Evolutionary conservation across 177 flowering plant genomes (phyloP).

Genomic region (Telopea speciosissima): DNA sequence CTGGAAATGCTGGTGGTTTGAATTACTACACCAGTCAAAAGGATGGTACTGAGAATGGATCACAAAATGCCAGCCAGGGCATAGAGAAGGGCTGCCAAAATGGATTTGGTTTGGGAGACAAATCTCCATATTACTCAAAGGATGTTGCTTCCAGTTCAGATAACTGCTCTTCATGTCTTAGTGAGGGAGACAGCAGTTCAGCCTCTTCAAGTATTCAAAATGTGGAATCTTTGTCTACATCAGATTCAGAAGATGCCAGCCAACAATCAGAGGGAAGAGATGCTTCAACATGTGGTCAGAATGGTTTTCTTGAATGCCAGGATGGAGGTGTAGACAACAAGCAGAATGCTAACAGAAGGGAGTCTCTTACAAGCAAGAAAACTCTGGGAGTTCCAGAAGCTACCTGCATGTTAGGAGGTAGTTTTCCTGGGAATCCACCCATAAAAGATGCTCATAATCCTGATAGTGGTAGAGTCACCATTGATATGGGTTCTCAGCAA

Average conservation of each 20-base stretch:
- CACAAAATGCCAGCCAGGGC: conserved; percentile 4
- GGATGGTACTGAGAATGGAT: neutral
- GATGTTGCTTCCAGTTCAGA: conserved; percentile 55
- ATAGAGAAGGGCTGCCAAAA: conserved; percentile 11
- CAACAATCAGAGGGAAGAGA: conserved; percentile 64
- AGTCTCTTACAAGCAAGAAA: conserved; percentile 16
- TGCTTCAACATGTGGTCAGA: conserved; percentile 20
- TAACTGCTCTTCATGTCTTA: conserved; percentile 71
- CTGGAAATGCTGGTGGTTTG: conserved; percentile 10
- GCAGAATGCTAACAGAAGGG: conserved; percentile 19
- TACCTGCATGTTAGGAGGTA: conserved; percentile 12
- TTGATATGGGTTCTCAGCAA: conserved; percentile 30
- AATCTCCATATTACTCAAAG: conserved; percentile 5
- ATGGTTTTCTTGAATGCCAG: conserved; percentile 23
- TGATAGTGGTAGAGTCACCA: conserved; percentile 28
- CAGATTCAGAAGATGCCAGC: conserved; percentile 79
- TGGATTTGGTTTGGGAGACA: conserved; percentile 7
- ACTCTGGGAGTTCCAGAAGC: conserved; percentile 2
- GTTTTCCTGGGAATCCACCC: conserved; percentile 12
- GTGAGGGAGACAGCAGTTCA: conserved; percentile 75
- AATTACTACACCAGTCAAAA: conserved; percentile 9
- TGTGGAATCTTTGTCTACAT: conserved; percentile 54
- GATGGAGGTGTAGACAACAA: conserved; percentile 27
- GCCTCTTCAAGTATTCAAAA: conserved; percentile 51
- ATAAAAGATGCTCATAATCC: conserved; percentile 16